Base-by-base conservation (phyloP, 2,329 filamentous ascomycete species). In the Paecilomyces fulvus region DNA sequence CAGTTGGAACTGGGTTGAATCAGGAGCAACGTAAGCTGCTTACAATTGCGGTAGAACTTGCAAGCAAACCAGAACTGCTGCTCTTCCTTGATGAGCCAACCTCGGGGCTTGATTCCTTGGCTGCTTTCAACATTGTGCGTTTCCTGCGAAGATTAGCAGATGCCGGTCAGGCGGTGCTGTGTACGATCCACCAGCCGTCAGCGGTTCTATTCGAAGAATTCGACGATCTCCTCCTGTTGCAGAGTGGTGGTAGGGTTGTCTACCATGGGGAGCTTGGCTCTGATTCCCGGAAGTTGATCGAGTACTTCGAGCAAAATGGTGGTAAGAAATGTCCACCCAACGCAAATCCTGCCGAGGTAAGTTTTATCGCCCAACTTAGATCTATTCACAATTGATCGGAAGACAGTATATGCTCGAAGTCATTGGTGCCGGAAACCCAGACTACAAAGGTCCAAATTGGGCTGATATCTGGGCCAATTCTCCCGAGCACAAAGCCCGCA, bases 171-270 rank as follows among this genome's bases (percentile, higher is more conserved):
- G 90, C 90, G 9, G 90, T 95, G 63, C 80, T 95, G 3, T 95
- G 90, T 74, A 95, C 91, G 0, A 95, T 95, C 60, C 91, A 95
- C 70, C 91, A 95, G 69, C 90, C 91, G 1, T 92, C 91, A 62
- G 88, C 89, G 14, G 85, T 89, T 0, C 79, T 95, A 0, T 95
- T 96, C 63, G 89, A 94, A 70, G 87, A 91, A 71, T 96, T 95
- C 62, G 90, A 95, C 68, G 83, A 90, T 11, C 80, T 96, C 1
- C 76, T 95, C 4, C 79, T 95, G 2, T 80, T 95, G 1, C 84
- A 92, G 71, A 81, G 83, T 46, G 90, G 90, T 58, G 90, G 90
- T 3, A 81, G 86, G 55, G 89, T 88, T 51, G 89, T 95, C 52
- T 95, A 95, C 75, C 92, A 94, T 65, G 90, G 90, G 20, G 86